Percentiles rank a stretch among this genome's conserved stretches.
phyloP scores from a whole-genome alignment of 805 yeast genomes.

The Yamadazyma insecticola region DNA sequence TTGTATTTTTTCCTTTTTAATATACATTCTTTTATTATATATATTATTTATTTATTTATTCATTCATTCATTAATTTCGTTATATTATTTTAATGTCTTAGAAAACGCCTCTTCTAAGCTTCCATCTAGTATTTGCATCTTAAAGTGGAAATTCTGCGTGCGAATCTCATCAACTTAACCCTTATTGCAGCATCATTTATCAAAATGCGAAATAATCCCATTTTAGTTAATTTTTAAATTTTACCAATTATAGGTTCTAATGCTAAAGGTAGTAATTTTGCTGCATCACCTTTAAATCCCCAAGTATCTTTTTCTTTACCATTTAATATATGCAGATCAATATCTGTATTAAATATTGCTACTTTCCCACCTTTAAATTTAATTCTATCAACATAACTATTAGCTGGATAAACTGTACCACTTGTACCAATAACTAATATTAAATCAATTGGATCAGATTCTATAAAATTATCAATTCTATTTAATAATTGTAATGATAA shows the following conservation, averaged over 20 bases:
- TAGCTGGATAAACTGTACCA: slow-evolving; percentile 87
- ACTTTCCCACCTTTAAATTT: slow-evolving; percentile 70
- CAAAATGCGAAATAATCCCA: too few relatives aligned
- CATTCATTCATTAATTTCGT: too few relatives aligned
- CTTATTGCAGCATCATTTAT: too few relatives aligned
- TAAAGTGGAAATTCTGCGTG: too few relatives aligned
- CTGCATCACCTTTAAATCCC: slow-evolving; percentile 81
- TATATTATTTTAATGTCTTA: too few relatives aligned
- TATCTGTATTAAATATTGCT: slow-evolving; percentile 77
- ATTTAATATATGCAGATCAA: slow-evolving; percentile 40
- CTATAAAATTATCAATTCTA: slow-evolving; percentile 66
- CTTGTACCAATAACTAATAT: slow-evolving; percentile 83
- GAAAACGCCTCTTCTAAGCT: too few relatives aligned
- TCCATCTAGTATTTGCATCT: too few relatives aligned
- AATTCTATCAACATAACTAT: slow-evolving; percentile 81
- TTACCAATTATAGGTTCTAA: slow-evolving; percentile 46
- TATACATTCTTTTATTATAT: too few relatives aligned
- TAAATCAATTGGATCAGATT: slow-evolving; percentile 54
- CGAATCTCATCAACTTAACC: too few relatives aligned
- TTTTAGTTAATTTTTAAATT: too few relatives aligned
- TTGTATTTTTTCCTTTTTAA: too few relatives aligned
- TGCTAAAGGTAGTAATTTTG: slow-evolving; percentile 62
- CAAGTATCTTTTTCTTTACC: slow-evolving; percentile 46
- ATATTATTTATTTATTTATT: too few relatives aligned
- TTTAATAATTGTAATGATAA: slow-evolving; percentile 61